Percentiles rank a stretch among this genome's conserved stretches.
phyloP scores from a whole-genome alignment of 768 basidiomycete genomes.

The Xerocomus brunneocitrinus region DNA sequence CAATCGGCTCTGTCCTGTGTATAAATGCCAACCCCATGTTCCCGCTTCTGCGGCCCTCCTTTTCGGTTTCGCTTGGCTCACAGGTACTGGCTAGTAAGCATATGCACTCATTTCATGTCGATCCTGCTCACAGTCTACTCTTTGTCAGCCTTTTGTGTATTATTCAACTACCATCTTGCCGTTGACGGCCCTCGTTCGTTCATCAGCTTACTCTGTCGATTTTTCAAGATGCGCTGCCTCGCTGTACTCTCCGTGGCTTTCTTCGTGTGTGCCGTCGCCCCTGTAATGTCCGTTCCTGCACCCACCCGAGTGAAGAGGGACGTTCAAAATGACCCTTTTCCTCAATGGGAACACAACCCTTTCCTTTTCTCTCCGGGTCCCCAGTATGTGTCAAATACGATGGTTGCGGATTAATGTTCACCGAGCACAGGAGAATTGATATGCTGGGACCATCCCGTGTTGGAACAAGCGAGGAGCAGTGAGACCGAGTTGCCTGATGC shows the following conservation, averaged over 20 bases:
- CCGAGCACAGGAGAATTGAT: neutral
- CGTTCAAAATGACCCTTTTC: neutral
- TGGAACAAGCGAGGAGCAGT: neutral
- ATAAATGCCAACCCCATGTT: neutral
- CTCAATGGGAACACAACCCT: neutral
- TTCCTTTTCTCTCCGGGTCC: neutral
- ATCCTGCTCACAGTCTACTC: neutral
- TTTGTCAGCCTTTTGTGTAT: constrained; percentile 13
- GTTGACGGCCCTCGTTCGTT: constrained; percentile 12
- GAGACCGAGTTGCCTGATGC: neutral
- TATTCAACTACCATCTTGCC: neutral
- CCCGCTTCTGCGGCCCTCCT: neutral
- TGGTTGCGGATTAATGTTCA: neutral
- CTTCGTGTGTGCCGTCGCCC: neutral
- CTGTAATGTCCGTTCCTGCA: constrained; percentile 11
- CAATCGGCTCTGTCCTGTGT: neutral
- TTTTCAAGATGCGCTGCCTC: constrained; percentile 9
- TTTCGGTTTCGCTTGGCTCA: neutral
- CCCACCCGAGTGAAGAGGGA: neutral
- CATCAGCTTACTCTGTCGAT: neutral
- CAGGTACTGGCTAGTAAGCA: constrained; percentile 24
- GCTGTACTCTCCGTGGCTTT: constrained; percentile 5
- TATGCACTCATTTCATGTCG: neutral
- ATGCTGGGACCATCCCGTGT: neutral
- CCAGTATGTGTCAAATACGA: neutral